Evolutionary conservation across 768 basidiomycete species (phyloP), one percentile per base, ranked within the genome.

Genomic region (Amanita pseudoporphyria): DNA sequence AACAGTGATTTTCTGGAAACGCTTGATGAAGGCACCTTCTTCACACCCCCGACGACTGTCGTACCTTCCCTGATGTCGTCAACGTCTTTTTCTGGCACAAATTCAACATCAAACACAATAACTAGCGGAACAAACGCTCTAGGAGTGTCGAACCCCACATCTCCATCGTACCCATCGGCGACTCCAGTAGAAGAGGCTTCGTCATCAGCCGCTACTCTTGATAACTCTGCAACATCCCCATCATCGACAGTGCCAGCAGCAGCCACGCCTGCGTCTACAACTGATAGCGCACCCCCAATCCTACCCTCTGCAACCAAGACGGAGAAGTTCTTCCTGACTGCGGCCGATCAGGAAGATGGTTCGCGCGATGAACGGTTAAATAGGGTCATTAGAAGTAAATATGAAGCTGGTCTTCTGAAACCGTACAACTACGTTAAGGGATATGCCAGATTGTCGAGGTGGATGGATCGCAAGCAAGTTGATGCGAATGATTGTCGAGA

Each of bases 401-500:
- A 96, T 65, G 94, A 98, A 60, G 95, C 95, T 2, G 95, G 94
- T 0, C 64, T 98, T 37, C 67, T 97, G 55, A 93, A 90, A 60
- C 95, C 95, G 3, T 96, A 95, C 59, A 94, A 97, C 65, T 96
- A 97, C 57, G 91, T 93, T 44, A 93, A 93, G 60, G 95, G 95
- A 0, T 98, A 97, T 58, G 86, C 90, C 12, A 72, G 94, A 52
- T 66, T 97, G 54, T 87, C 84, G 48, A 76, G 87, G 49, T 97
- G 93, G 93, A 95, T 97, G 90, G 91, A 93, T 56, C 71, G 82
- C 62, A 91, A 93, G 91, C 92, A 62, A 39, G 69, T 59, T 12
- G 45, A 13, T 44, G 26, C 9, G 13, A 13, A 19, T 51, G 41
- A 12, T 9, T 49, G 16, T 22, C 24, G 19, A 14, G 3, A 19